Base-by-base conservation (phyloP, 31 red algal species). In the Endocladia muricata region DNA sequence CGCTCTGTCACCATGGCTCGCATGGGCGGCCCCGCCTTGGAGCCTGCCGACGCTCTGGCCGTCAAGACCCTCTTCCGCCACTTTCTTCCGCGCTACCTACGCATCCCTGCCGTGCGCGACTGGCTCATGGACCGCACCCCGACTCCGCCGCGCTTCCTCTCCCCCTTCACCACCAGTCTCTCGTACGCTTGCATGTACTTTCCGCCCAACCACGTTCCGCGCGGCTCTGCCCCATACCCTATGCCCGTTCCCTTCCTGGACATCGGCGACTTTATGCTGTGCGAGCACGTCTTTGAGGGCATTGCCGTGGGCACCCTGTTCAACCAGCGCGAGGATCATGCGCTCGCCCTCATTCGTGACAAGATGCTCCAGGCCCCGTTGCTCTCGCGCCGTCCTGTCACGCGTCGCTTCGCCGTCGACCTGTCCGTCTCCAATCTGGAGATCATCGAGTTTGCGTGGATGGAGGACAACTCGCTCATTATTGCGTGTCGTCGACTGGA, bases 381-480 rank as follows among this genome's bases (percentile, higher is more conserved):
- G 4, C 39, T 70, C 4, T 78, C 73, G 37, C 40, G 51, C 33
- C 38, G 31, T 35, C 73, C 74, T 1, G 31, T 25, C 30, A 55
- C 41, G 37, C 58, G 83, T 11, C 60, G 71, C 44, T 87, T 87
- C 49, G 83, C 83, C 61, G 74, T 63, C 62, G 83, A 87, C 61
- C 63, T 87, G 64, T 34, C 44, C 37, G 47, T 64, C 8, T 29
- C 58, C 42, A 39, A 77, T 40, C 62, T 87, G 15, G 83, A 87
- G 39, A 36, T 87, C 74, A 76, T 87, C 37, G 83, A 87, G 61
- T 87, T 87, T 64, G 83, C 74, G 2, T 87, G 83, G 83, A 70
- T 87, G 73, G 47, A 22, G 26, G 83, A 87, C 35, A 7, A 77
- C 55, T 64, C 36, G n/a, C 73, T 87, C 23, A 78, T 87, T 63